phyloP scores from a whole-genome alignment of 768 basidiomycete genomes.

The Termitomyces sp. region DNA sequence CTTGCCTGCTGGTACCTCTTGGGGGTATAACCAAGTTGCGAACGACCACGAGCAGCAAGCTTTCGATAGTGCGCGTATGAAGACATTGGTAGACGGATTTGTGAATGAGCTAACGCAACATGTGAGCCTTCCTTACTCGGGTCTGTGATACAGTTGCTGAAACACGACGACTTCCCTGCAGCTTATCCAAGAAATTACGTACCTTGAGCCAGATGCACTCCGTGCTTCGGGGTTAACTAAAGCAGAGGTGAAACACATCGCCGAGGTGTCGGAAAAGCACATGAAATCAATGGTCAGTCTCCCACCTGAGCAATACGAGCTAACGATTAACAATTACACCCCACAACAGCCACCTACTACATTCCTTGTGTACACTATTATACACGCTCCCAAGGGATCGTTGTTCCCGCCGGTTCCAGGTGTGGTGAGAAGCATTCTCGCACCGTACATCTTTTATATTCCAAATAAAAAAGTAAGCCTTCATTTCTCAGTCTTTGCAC shows the following conservation, averaged over 20 bases:
- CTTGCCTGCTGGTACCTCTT: conserved; percentile 13
- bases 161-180: not conserved
- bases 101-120: conserved; percentile 9
- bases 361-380: conserved; percentile 14
- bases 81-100: conserved; percentile 10
- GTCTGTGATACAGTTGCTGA: not conserved
- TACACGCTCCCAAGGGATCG: conserved; percentile 13
- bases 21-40: conserved; percentile 13
- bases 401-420: conserved; percentile 13
- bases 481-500: not conserved
- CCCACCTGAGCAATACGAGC: not conserved
- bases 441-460: conserved; percentile 13
- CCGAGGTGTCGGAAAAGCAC: conserved; percentile 11
- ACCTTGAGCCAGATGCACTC: conserved; percentile 13
- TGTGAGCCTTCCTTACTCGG: not conserved
- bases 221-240: conserved; percentile 15
- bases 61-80: conserved; percentile 6
- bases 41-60: conserved; percentile 5
- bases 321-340: not conserved
- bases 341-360: conserved; percentile 6
- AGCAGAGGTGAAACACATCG: conserved; percentile 13
- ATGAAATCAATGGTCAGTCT: conserved; percentile 17
- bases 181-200: conserved; percentile 13
- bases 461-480: conserved; percentile 10
- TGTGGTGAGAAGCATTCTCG: conserved; percentile 11